These are phyloP conservation scores for Corchorus capsularis DNA, from an alignment of 345 rosid species.

Conservation along the genomic window DNA sequence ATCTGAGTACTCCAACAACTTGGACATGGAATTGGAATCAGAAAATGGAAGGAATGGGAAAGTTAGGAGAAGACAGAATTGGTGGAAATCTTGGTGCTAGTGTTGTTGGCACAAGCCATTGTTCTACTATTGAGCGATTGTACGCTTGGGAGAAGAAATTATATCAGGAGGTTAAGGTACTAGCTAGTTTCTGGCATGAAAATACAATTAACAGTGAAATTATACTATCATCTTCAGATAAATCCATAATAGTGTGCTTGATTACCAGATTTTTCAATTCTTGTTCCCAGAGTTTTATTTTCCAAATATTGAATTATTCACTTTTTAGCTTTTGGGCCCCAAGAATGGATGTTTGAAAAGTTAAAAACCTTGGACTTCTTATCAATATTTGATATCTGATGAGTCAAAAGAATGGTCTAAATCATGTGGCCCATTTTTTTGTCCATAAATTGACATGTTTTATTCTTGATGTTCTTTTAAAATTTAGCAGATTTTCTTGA, in stretches of 20 bases:
- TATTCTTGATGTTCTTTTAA: neutral
- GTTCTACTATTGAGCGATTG: conserved; percentile 80
- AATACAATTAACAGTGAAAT: neutral
- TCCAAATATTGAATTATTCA: neutral
- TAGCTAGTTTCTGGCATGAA: too few species aligned
- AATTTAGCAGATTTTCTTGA: neutral
- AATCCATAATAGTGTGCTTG: neutral
- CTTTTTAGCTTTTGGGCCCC: neutral
- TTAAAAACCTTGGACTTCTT: conserved; percentile 1
- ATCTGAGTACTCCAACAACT: conserved; percentile 50
- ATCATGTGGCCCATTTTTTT: neutral
- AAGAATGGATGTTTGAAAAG: neutral
- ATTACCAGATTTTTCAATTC: neutral
- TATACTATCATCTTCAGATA: neutral
- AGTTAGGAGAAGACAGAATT: conserved; percentile 32
- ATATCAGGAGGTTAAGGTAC: conserved; percentile 88
- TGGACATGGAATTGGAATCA: conserved; percentile 79
- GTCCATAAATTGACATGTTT: neutral
- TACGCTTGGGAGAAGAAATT: conserved; percentile 98
- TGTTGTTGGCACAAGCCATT: conserved; percentile 49
- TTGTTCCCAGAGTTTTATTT: neutral
- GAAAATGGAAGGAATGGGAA: conserved; percentile 49
- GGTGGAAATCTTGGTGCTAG: conserved; percentile 15
- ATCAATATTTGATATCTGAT: neutral
- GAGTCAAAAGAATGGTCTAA: neutral